Evolutionary conservation across 169 alveolate species (phyloP), one percentile per base, ranked within the genome.

Genomic region (Plasmodium coatneyi): DNA sequence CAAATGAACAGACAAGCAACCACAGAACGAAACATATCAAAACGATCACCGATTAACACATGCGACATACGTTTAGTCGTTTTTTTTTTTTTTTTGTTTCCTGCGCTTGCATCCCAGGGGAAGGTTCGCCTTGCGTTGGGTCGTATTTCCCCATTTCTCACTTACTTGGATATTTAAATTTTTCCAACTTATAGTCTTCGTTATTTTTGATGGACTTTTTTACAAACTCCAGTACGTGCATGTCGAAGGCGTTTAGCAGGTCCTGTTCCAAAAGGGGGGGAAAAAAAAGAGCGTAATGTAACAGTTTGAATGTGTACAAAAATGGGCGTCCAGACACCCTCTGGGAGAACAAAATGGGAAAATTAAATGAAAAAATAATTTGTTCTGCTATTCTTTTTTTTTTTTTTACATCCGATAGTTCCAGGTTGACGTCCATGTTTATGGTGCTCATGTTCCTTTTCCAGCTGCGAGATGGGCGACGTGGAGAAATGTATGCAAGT

Each of bases 91-190:
- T 66, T 71, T 66, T 14, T 41, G 3, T n/a, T 83, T 39, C 32
- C 7, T 0, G 5, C 25, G 19, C 22, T 49, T 12, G 9, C 60
- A 49, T 16, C 60, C 60, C 60, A 49, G 60, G 60, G 60, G 60
- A 12, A 49, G 60, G 60, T 49, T 14, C 2, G 9, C 60, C 2
- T 14, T 49, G 22, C 22, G 60, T 49, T 1, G 7, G 60, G 19
- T 12, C 7, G 22, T 49, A 49, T 49, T 49, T 16, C 60, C 7
- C 60, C 60, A 49, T 49, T 49, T 49, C 19, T 83, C 76, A 22
- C 74, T 83, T 83, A 83, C 92, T 86, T 54, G 93, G 93, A 76
- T 86, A 86, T 86, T 86, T 86, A 86, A 72, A 86, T 76, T 76
- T 72, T 54, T 86, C 93, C 30, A 52, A 70, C 80, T 86, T 86